Base-by-base conservation (phyloP, 139 green algal genomes). In the Chlamydomonas sp. region DNA sequence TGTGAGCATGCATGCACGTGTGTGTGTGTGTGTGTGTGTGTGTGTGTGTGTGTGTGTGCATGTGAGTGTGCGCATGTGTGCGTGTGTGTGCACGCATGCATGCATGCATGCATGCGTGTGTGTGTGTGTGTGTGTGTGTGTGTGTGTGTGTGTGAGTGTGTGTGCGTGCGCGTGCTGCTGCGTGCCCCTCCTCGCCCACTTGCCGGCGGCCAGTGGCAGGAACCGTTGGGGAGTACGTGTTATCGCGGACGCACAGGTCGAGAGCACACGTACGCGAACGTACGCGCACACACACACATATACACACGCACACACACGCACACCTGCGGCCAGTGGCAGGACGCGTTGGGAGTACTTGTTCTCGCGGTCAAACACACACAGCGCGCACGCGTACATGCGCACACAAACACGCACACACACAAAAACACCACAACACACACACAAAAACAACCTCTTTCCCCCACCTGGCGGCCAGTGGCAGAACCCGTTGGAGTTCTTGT, bases 401-500 rank as follows among this genome's bases (percentile, higher is more conserved):
- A 54, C 43, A 54, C 43, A 54, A 13, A 54, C n/a, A n/a, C n/a
- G n/a, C n/a, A n/a, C n/a, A n/a, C n/a, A n/a, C n/a, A n/a, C n/a
- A n/a, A n/a, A n/a, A n/a, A n/a, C n/a, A n/a, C n/a, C n/a, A n/a
- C n/a, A n/a, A n/a, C n/a, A n/a, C n/a, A n/a, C n/a, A n/a, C 43
- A 54, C 43, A 54, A 13, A 54, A 54, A 54, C 43, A 54, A 13
- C 13, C 43, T 26, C n/a, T n/a, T n/a, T n/a, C n/a, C n/a, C n/a
- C n/a, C n/a, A n/a, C n/a, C 31, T 43, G 26, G 60, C 10, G 34
- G 60, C 60, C 60, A 68, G 30, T 90, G 83, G 83, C 87, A 95
- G 82, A 95, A 95, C 26, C 89, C 89, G 66, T 92, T 92, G 69
- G 36, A 73, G 80, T 92, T 90, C 76, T 86, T 85, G 47, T 78